Evolutionary conservation across 257 asterid species (phyloP), one percentile per base, ranked within the genome.

Genomic region (Solanum pimpinellifolium): DNA sequence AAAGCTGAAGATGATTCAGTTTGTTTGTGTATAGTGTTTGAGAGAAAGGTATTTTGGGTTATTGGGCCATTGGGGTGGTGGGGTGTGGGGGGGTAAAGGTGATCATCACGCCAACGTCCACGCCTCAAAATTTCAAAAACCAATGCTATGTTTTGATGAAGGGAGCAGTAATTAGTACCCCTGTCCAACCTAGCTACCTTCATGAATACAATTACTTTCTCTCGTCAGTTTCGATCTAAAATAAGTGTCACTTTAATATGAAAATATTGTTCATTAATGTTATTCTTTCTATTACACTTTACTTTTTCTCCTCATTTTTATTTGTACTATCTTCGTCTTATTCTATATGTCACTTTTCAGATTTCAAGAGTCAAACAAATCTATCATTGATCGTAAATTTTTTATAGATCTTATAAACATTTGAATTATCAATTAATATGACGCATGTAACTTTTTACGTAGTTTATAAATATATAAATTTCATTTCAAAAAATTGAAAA

Each of bases 81-180:
- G 59, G 80, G 80, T 16, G 90, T 31, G 33, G 37, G 1, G 37
- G 37, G 66, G 87, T 56, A 70, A 87, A 88, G 85, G 83, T 81
- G 86, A 88, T 89, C 78, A 93, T 92, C 93, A 91, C 93, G 94
- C 93, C 91, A 89, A 86, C 90, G 94, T 21, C 83, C 96, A 94
- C 94, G 94, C 95, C 93, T 89, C 87, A 46, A 46, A 83, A 85
- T 91, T 90, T 87, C 93, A 83, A 91, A 87, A 72, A 88, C 93
- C 93, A 82, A 94, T 78, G 91, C 90, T 80, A 80, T 80, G 85
- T 11, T 29, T 27, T 29, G 44, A 29, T 33, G 42, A 81, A 49
- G 69, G 31, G 69, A 81, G 69, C 85, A 81, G 44, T 81, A 49
- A 81, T 81, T 81, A 81, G 44, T 81, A 18, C 85, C n/a, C 21